These are phyloP conservation scores for Saccharomycopsis oosterbeekiorum DNA, from an alignment of 805 yeast species.

Conservation along the genomic window DNA sequence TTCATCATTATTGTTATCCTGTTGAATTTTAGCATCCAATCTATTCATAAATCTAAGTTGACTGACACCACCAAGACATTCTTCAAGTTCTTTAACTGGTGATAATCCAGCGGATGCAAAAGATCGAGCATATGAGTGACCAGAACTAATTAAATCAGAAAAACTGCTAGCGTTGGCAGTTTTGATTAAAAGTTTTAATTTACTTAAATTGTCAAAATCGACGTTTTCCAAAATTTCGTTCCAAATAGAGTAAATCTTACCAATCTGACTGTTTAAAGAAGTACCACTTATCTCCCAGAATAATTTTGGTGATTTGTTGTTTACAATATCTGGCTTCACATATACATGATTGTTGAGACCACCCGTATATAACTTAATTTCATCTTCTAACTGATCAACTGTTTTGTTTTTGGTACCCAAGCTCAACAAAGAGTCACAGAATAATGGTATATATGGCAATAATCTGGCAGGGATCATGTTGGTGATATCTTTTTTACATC, in stretches of 20 bases:
- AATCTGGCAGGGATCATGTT: conserved; percentile 47
- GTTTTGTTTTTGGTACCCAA: conserved; percentile 69
- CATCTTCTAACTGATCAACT: conserved; percentile 77
- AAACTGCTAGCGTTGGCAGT: conserved; percentile 68
- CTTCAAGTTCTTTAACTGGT: conserved; percentile 48
- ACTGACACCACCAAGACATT: conserved; percentile 60
- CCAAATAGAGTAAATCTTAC: conserved; percentile 56
- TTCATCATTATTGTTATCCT: conserved; percentile 33
- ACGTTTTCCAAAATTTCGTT: conserved; percentile 59
- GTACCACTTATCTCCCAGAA: conserved; percentile 56
- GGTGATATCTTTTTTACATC: conserved; percentile 53
- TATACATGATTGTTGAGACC: conserved; percentile 61
- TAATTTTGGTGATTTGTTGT: conserved; percentile 37
- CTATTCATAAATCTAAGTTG: conserved; percentile 64
- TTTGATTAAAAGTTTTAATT: conserved; percentile 63
- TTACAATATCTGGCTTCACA: conserved; percentile 44
- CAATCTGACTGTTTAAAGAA: conserved; percentile 55
- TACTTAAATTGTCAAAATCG: conserved; percentile 50
- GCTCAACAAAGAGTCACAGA: conserved; percentile 69
- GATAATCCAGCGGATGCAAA: conserved; percentile 58
- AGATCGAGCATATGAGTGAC: conserved; percentile 74
- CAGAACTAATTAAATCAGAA: conserved; percentile 73
- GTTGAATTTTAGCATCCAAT: conserved; percentile 33
- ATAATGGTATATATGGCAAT: conserved; percentile 64
- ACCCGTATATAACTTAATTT: conserved; percentile 75